These are phyloP conservation scores for Ceratobasidium papillatum DNA, from an alignment of 1,284 basidiomycete genomes.

Conservation along the genomic window DNA sequence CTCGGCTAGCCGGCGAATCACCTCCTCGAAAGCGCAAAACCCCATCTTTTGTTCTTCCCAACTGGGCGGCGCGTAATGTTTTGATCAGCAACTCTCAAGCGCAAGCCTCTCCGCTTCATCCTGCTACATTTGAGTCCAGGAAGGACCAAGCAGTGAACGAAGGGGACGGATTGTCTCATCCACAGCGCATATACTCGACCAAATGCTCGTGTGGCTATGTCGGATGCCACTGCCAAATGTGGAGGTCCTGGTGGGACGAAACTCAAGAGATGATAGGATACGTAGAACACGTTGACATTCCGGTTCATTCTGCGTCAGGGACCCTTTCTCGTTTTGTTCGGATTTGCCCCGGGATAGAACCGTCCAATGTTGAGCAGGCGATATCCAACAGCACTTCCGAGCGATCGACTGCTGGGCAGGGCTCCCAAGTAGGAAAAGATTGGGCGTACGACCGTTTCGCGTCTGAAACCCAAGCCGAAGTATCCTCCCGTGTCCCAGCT, in stretches of 20 bases:
- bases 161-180: neutral
- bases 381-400: too few species aligned
- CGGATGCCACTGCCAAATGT: slow-evolving; percentile 1
- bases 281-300: slow-evolving; percentile 21
- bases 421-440: neutral
- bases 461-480: neutral
- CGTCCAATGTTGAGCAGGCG: neutral
- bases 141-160: neutral
- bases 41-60: slow-evolving; percentile 5
- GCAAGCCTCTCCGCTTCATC: neutral
- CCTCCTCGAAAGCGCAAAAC: neutral
- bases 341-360: neutral
- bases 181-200: slow-evolving; percentile 24
- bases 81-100: neutral
- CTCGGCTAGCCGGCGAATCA: neutral
- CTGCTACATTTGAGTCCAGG: neutral
- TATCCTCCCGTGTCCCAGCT: neutral
- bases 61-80: neutral
- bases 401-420: neutral
- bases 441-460: neutral
- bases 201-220: slow-evolving; percentile 28
- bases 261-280: slow-evolving; percentile 21
- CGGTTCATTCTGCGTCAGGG: neutral
- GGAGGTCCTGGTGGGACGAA: slow-evolving; percentile 23
- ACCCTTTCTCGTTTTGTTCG: neutral